These are phyloP conservation scores for Botrytis tulipae DNA, from an alignment of 2,329 filamentous ascomycete genomes.

Conservation along the genomic window DNA sequence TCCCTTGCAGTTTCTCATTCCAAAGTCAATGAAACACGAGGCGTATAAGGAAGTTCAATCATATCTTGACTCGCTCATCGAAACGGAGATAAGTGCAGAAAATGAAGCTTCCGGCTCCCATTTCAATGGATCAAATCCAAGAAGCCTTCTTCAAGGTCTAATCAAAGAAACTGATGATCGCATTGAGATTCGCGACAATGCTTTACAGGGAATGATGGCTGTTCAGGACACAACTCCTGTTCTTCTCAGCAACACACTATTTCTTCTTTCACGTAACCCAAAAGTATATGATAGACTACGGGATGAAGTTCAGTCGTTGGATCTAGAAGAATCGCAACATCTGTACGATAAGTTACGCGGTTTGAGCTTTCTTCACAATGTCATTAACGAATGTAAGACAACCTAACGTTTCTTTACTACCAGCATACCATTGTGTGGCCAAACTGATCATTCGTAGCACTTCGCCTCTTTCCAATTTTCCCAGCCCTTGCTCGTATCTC, in stretches of 20 bases:
- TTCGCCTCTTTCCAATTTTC: constrained; percentile 34
- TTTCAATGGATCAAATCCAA: background rate
- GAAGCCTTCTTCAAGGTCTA: constrained; percentile 2
- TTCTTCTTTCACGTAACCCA: constrained; percentile 4
- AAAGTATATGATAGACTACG: background rate
- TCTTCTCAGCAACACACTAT: constrained; percentile 11
- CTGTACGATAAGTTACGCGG: background rate
- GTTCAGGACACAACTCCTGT: background rate
- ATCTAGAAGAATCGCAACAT: background rate
- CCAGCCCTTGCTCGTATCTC: constrained; percentile 19
- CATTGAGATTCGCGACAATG: constrained; percentile 12
- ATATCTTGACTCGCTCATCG: constrained; percentile 11
- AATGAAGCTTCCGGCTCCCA: background rate
- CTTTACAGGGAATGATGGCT: constrained; percentile 10
- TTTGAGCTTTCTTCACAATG: background rate
- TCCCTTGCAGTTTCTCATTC: constrained; percentile 1
- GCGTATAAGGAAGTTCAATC: constrained; percentile 10
- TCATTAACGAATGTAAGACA: constrained; percentile 3
- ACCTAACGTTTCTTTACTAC: background rate
- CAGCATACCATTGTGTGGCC: background rate
- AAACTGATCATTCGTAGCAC: constrained; percentile 6
- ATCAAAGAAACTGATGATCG: constrained; percentile 4
- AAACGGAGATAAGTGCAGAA: background rate
- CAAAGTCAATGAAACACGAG: background rate
- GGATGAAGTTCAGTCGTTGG: background rate